These are phyloP conservation scores for Chrysosporium keratinophilum DNA, from an alignment of 2,329 filamentous ascomycete genomes.

Conservation along the genomic window DNA sequence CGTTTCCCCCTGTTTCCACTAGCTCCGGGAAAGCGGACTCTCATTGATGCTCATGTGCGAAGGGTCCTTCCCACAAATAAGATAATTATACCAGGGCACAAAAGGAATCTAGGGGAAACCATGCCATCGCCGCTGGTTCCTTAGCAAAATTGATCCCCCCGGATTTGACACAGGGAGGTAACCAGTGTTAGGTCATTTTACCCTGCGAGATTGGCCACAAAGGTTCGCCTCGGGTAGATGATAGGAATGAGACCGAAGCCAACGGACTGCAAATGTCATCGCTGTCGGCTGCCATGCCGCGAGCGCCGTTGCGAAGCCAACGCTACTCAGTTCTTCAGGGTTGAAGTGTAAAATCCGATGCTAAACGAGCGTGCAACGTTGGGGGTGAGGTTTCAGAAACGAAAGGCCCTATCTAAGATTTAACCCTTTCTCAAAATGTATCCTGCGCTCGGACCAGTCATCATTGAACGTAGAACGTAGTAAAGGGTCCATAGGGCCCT, in stretches of 20 bases:
- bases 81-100: not conserved
- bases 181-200: not conserved
- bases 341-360: too few relatives aligned
- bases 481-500: not conserved
- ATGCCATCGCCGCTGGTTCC: not conserved
- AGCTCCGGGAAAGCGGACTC: too few relatives aligned
- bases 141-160: not conserved
- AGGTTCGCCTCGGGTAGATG: not conserved
- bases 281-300: not conserved
- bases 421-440: not conserved
- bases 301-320: too few relatives aligned
- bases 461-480: not conserved
- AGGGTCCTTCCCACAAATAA: not conserved
- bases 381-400: not conserved
- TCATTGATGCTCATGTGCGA: too few relatives aligned
- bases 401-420: not conserved
- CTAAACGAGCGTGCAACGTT: not conserved
- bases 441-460: not conserved
- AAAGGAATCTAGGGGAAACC: not conserved
- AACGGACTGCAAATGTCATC: not conserved
- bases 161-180: not conserved
- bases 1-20: too few relatives aligned
- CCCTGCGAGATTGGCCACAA: not conserved
- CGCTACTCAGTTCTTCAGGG: too few relatives aligned
- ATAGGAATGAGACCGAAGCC: not conserved